Evolutionary conservation across 2,329 filamentous ascomycete genomes (phyloP), one percentile per base, ranked within the genome.

Genomic region (Dendrostoma leiphaemia): DNA sequence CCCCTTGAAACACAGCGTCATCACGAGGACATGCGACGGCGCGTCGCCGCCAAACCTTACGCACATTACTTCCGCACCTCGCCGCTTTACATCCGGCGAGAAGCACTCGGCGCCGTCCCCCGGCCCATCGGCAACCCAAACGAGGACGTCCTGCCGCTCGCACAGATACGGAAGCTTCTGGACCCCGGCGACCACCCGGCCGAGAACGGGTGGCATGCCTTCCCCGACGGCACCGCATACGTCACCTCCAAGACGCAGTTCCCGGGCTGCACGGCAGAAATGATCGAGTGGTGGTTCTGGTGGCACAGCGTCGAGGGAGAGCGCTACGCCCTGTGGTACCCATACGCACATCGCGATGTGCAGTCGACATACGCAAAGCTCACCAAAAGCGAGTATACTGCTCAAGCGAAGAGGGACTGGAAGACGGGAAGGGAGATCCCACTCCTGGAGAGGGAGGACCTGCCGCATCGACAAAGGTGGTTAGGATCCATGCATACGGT

Each of bases 271-370:
- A 57, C 50, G 41, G 58, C 56, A 38, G 56, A 57, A 3, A 60
- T 60, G 58, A 28, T 60, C 32, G 55, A 54, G 34, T 60, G 58
- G 58, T 60, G 58, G 58, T 60, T 60, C 51, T 60, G 58, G 58
- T 60, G 58, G 58, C 58, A 60, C 56, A 52, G 53, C 19, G 56
- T 59, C 21, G 58, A 60, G 32, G 38, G 31, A 5, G 58, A 59
- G 19, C 48, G 58, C 12, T 60, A 60, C 48, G 58, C 58, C 19
- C 29, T 60, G 17, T 60, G 58, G 56, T 57, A 53, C 15, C 58
- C 58, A 6, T 47, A 60, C 45, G 49, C 50, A 31, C 58, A 60
- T 45, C 23, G 53, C 26, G 49, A 45, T 24, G 58, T 46, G 9
- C 19, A 26, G 19, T 53, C 56, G 4, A 40, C 37, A 5, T 49